phyloP scores from a whole-genome alignment of 306 rosid species.

The Cyamopsis tetragonoloba region DNA sequence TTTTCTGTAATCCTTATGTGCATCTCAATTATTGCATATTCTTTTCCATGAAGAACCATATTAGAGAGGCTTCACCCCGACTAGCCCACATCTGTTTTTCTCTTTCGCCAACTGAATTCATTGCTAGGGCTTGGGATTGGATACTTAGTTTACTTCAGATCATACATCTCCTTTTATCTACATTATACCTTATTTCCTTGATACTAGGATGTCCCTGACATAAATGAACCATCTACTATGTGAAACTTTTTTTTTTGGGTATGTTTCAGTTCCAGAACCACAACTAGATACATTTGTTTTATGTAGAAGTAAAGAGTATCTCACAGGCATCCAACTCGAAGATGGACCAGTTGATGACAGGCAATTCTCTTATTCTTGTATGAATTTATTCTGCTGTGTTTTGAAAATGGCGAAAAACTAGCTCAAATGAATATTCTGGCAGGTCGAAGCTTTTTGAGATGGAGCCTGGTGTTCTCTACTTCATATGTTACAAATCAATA shows the following conservation, averaged over 20 bases:
- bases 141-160: background rate
- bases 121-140: background rate
- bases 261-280: slow-evolving; percentile 68
- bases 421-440: slow-evolving; percentile 16
- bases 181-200: background rate
- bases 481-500: slow-evolving; percentile 83
- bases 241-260: slow-evolving; percentile 4
- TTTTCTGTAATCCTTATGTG: slow-evolving; percentile 1
- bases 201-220: background rate
- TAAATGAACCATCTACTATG: background rate
- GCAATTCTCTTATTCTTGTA: slow-evolving; percentile 35
- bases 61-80: background rate
- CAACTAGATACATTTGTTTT: slow-evolving; percentile 75
- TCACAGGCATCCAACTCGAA: slow-evolving; percentile 84
- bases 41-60: background rate
- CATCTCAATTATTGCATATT: background rate
- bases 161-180: background rate
- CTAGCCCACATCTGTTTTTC: background rate
- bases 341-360: slow-evolving; percentile 73
- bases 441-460: slow-evolving; percentile 51
- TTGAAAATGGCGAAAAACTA: background rate
- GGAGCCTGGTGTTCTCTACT: slow-evolving; percentile 53
- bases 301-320: slow-evolving; percentile 77
- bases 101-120: background rate
- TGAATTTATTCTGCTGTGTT: background rate